phyloP scores from a whole-genome alignment of 2,329 filamentous ascomycete species.

The Raffaelea deltoideospora region DNA sequence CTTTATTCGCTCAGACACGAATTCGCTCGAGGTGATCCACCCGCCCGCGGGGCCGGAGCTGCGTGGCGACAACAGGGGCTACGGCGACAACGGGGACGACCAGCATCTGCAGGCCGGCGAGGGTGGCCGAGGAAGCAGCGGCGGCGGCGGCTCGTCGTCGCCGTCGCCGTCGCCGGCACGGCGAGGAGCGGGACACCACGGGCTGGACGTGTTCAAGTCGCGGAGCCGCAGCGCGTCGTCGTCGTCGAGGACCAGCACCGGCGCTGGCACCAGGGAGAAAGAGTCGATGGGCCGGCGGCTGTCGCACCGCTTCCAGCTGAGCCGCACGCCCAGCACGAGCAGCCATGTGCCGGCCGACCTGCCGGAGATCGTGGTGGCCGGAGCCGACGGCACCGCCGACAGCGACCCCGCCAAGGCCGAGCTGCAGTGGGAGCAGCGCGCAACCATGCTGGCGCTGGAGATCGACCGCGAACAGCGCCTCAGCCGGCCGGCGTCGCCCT shows the following conservation, averaged over 20 bases:
- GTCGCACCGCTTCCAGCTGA: slow-evolving; percentile 57
- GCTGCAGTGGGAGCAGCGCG: slow-evolving; percentile 80
- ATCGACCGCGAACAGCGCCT: slow-evolving; percentile 34
- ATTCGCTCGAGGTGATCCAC: slow-evolving; percentile 61
- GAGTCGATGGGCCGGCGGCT: slow-evolving; percentile 28
- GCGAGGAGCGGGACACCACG: slow-evolving; percentile 9
- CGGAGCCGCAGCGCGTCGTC: slow-evolving; percentile 34
- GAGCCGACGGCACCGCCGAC: slow-evolving; percentile 6
- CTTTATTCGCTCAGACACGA: slow-evolving; percentile 73
- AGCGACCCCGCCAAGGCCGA: slow-evolving; percentile 26
- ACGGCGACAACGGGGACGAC: slow-evolving; percentile 1
- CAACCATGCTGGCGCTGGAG: slow-evolving; percentile 67
- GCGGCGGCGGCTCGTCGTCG: not conserved
- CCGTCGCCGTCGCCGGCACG: slow-evolving; percentile 4
- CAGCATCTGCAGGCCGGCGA: slow-evolving; percentile 11
- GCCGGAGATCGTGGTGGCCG: slow-evolving; percentile 49
- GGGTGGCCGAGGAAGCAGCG: slow-evolving; percentile 13
- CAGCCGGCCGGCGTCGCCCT: slow-evolving; percentile 24
- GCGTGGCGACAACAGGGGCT: slow-evolving; percentile 9
- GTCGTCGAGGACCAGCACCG: slow-evolving; percentile 23
- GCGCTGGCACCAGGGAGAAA: slow-evolving; percentile 19
- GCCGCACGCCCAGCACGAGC: slow-evolving; percentile 42
- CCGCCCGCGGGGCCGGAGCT: slow-evolving; percentile 34
- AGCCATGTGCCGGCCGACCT: slow-evolving; percentile 66
- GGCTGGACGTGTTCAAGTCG: slow-evolving; percentile 17